phyloP scores from a whole-genome alignment of 1,284 basidiomycete species.

The Flammula alnicola region DNA sequence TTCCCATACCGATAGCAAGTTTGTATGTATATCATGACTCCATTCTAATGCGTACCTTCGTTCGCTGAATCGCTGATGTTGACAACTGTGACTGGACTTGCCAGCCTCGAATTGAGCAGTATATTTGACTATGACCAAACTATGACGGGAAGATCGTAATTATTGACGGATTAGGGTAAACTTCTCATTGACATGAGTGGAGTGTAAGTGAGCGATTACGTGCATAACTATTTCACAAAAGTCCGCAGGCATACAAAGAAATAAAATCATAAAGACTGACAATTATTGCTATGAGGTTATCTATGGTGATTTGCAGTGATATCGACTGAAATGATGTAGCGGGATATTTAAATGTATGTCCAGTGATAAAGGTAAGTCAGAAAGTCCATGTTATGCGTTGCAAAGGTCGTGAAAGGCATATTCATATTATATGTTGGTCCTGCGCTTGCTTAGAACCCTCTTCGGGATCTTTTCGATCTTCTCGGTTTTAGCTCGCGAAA shows the following conservation, averaged over 20 bases:
- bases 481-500: conserved; percentile 23
- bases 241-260: conserved; percentile 4
- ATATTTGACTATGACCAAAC: too few species aligned
- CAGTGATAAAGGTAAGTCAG: conserved; percentile 2
- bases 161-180: too few species aligned
- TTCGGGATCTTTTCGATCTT: conserved; percentile 30
- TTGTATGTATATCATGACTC: too few species aligned
- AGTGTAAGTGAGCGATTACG: too few species aligned
- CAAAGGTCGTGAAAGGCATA: neutral
- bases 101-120: too few species aligned
- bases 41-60: too few species aligned
- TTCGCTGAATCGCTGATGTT: too few species aligned
- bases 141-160: too few species aligned
- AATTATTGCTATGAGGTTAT: conserved; percentile 7
- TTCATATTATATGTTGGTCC: conserved; percentile 23
- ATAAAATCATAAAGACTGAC: conserved; percentile 1
- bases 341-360: conserved; percentile 7
- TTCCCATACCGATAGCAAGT: conserved; percentile 3
- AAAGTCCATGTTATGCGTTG: neutral
- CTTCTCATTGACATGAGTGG: too few species aligned
- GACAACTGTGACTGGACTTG: too few species aligned
- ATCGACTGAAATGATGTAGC: conserved; percentile 8
- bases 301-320: conserved; percentile 5
- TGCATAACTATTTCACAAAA: neutral
- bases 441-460: conserved; percentile 36